These are phyloP conservation scores for Boletus eberwhitei DNA, from an alignment of 768 basidiomycete species.

Conservation along the genomic window DNA sequence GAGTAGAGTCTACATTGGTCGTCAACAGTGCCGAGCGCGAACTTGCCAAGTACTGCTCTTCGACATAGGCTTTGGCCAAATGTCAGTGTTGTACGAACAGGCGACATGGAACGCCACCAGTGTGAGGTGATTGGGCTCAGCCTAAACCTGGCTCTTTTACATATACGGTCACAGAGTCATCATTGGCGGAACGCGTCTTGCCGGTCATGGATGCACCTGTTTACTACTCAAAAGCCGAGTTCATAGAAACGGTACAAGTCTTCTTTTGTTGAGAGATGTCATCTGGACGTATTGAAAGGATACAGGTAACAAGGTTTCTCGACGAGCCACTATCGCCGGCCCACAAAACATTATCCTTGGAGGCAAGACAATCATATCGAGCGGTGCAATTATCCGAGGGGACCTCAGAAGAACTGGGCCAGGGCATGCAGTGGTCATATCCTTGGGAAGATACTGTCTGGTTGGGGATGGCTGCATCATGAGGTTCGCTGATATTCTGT, in stretches of 20 bases:
- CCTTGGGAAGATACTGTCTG: conserved; percentile 88
- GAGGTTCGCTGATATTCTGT: conserved; percentile 48
- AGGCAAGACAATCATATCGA: conserved; percentile 94
- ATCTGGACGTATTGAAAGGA: conserved; percentile 49
- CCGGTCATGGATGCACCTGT: conserved; percentile 64
- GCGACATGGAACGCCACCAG: conserved; percentile 6
- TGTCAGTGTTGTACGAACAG: conserved; percentile 1
- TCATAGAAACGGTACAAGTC: conserved; percentile 74
- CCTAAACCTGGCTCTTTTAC: neutral
- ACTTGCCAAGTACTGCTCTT: conserved; percentile 8
- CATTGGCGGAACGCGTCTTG: conserved; percentile 13
- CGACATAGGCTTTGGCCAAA: conserved; percentile 17
- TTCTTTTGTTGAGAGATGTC: neutral
- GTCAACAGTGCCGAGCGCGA: neutral
- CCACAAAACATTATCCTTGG: conserved; percentile 96
- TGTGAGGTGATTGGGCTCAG: neutral
- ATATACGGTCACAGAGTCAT: neutral
- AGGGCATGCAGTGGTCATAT: conserved; percentile 91
- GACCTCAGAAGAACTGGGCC: conserved; percentile 87
- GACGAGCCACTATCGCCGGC: conserved; percentile 86
- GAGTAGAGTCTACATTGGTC: conserved; percentile 6
- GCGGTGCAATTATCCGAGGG: conserved; percentile 86
- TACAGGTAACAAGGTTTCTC: conserved; percentile 94
- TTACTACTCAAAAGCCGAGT: conserved; percentile 78
- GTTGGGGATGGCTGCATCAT: conserved; percentile 89